Conservation (phyloP, 805 yeast species). For the Candida alai region DNA sequence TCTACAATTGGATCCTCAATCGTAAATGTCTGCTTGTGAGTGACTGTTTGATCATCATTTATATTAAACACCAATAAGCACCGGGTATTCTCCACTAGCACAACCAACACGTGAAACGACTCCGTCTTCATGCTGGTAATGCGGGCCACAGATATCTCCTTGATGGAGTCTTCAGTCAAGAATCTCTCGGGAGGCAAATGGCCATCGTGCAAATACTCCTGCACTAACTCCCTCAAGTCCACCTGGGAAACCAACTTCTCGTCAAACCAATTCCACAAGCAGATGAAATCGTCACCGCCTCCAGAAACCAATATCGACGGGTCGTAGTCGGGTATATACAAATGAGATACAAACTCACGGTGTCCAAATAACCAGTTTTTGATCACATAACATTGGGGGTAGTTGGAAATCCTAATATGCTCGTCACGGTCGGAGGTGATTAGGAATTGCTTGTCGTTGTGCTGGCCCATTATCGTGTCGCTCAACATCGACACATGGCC, state of each 20-base stretch:
- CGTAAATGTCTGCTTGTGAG: conserved; percentile 30
- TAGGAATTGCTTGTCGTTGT: conserved; percentile 46
- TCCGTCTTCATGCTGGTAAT: conserved; percentile 25
- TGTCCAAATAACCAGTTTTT: conserved; percentile 87
- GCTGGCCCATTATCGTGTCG: conserved; percentile 49
- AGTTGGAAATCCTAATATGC: conserved; percentile 81
- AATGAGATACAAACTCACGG: conserved; percentile 69
- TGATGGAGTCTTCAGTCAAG: conserved; percentile 46
- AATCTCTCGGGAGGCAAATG: conserved; percentile 67
- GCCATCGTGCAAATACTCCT: conserved; percentile 44
- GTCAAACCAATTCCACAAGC: conserved; percentile 74
- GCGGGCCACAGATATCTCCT: conserved; percentile 52
- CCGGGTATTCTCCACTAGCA: conserved; percentile 51
- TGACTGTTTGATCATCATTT: conserved; percentile 19
- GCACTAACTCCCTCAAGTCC: conserved; percentile 40
- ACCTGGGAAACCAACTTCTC: conserved; percentile 45
- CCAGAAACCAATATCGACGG: conserved; percentile 62
- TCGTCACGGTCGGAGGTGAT: conserved; percentile 93
- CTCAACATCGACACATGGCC: conserved; percentile 98
- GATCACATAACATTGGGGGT: conserved; percentile 73
- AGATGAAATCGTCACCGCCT: conserved; percentile 82
- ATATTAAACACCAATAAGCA: conserved; percentile 38
- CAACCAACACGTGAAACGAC: conserved; percentile 26
- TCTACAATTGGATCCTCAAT: conserved; percentile 26
- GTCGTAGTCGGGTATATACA: conserved; percentile 54